These are phyloP conservation scores for Suhomyces kilbournensis DNA, from an alignment of 805 yeast species.

Conservation along the genomic window DNA sequence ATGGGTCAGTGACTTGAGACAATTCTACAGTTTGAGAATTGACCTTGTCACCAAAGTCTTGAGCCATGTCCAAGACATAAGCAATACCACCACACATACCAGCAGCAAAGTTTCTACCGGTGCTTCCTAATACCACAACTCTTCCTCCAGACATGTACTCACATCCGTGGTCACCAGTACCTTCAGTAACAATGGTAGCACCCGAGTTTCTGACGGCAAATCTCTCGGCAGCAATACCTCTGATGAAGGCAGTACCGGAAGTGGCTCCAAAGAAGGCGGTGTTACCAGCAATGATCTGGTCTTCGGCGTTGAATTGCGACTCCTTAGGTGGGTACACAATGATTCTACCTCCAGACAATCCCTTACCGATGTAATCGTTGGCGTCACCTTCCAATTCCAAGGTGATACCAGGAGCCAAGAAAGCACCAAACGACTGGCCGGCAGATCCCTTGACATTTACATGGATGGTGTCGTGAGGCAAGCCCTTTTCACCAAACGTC, in stretches of 20 bases:
- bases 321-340: constrained; percentile 88
- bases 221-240: constrained; percentile 98
- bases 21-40: constrained; percentile 82
- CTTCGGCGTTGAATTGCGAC: constrained; percentile 87
- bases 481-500: constrained; percentile 86
- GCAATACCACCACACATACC: constrained; percentile 99
- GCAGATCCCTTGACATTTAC: constrained; percentile 91
- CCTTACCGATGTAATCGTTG: constrained; percentile 97
- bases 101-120: constrained; percentile 93
- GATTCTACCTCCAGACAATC: constrained; percentile 91
- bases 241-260: constrained; percentile 85
- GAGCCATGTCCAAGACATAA: constrained; percentile 92
- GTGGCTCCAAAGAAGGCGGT: constrained; percentile 98
- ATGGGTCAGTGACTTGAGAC: constrained; percentile 72
- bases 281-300: constrained; percentile 94
- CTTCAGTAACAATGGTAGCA: constrained; percentile 94
- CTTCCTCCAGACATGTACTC: constrained; percentile 99
- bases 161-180: constrained; percentile 98
- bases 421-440: constrained; percentile 98
- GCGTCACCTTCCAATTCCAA: constrained; percentile 96
- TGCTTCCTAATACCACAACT: constrained; percentile 85
- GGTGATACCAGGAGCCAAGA: constrained; percentile 93
- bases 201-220: constrained; percentile 98
- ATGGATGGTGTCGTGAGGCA: constrained; percentile 95
- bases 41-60: constrained; percentile 78